Base-by-base conservation (phyloP, 1,139 yeast genomes). In the Yamadazyma atmosphaerica region DNA sequence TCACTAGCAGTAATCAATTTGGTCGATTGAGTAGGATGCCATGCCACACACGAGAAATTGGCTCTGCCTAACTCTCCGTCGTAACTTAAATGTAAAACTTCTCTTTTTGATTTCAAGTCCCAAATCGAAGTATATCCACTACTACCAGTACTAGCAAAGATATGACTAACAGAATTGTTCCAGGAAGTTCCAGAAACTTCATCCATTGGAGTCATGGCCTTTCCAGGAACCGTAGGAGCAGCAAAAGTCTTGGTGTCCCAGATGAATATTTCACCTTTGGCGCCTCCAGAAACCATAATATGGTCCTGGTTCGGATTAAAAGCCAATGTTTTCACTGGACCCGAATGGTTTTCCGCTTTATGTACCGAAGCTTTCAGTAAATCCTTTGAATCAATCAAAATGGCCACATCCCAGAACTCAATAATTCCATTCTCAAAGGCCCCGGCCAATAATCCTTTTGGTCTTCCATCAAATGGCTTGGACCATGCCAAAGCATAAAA, bases 401-500 rank as follows among this genome's bases (percentile, higher is more conserved):
- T 54, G 22, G 72, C 75, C 10, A 71, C 74, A 49, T 83, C 83
- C 87, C 94, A 92, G 43, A 90, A 74, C 53, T 85, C 88, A 42
- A 92, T 72, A 3, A 73, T 57, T 14, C 97, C 96, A 52, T 81
- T 79, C 58, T 92, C 98, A 49, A 86, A 72, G 8, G 96, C 98
- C 48, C 95, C 97, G 3, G 90, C 98, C 46, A 92, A 72, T 23
- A 86, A 52, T 9, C 88, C 86, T 35, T 60, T 60, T 5, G 75
- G 61, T 47, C 75, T 69, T 33, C 75, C 74, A 40, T 78, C 81
- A 37, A 74, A 68, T 6, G 82, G 81, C 34, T 68, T 70, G 41
- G 95, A 86, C 96, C 98, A 90, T 8, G 89, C 94, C 50, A 92
- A 65, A 42, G 88, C 90, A 53, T 86, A 78, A 63, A 89, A 88